Evolutionary conservation across 352 stramenopile genomes (phyloP).

Genomic region (Phytophthora cryptogea): DNA sequence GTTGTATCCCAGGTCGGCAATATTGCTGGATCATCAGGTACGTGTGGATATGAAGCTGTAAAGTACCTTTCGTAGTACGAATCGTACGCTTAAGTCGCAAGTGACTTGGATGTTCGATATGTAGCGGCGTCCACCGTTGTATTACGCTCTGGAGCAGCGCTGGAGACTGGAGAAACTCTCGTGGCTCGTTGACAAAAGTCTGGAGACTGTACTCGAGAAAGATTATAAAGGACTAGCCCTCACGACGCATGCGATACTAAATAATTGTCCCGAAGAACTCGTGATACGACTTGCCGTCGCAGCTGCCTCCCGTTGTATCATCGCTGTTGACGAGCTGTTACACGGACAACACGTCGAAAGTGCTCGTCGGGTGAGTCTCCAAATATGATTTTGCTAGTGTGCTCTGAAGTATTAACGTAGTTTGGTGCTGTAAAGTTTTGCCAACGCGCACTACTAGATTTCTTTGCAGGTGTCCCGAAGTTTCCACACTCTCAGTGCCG

Average conservation of each 20-base stretch:
- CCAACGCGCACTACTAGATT: slow-evolving; percentile 45
- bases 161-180: slow-evolving; percentile 55
- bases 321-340: slow-evolving; percentile 33
- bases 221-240: slow-evolving; percentile 50
- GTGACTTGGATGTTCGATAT: not conserved
- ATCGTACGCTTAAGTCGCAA: not conserved
- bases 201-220: slow-evolving; percentile 44
- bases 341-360: slow-evolving; percentile 50
- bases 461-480: slow-evolving; percentile 64
- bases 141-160: slow-evolving; percentile 51
- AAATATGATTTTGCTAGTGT: not conserved
- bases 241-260: slow-evolving; percentile 45
- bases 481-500: slow-evolving; percentile 56
- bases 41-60: not conserved
- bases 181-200: slow-evolving; percentile 55
- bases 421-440: slow-evolving; percentile 39
- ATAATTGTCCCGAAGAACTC: slow-evolving; percentile 51
- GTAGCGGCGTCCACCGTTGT: slow-evolving; percentile 13
- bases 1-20: slow-evolving; percentile 22
- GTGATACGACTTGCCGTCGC: slow-evolving; percentile 63
- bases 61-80: no score
- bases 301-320: slow-evolving; percentile 33
- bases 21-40: slow-evolving; percentile 39
- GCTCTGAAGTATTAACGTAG: no score
- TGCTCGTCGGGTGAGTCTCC: slow-evolving; percentile 46